Evolutionary conservation across 2,329 filamentous ascomycete species (phyloP).

Genomic region (Coniochaeta hoffmannii): DNA sequence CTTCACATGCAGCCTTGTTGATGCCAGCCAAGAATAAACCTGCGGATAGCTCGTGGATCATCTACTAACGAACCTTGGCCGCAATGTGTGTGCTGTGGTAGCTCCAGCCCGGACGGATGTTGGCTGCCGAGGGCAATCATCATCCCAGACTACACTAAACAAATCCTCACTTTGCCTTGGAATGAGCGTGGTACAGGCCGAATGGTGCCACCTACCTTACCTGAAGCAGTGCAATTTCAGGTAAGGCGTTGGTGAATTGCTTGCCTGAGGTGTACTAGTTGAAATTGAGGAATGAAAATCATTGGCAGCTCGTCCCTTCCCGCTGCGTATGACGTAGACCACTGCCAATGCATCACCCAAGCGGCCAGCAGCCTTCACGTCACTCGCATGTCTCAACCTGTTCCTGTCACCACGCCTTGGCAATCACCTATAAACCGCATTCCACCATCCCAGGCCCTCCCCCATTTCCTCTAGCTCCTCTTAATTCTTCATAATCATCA

Average conservation of each 20-base stretch:
- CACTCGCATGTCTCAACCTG: neutral
- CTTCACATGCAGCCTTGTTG: neutral
- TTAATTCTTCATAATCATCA: constrained; percentile 1
- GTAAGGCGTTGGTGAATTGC: neutral
- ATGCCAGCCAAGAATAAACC: neutral
- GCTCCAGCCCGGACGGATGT: neutral
- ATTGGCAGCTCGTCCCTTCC: neutral
- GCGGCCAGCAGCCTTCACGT: constrained; percentile 1
- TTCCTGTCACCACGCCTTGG: neutral
- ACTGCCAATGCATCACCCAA: neutral
- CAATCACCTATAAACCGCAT: constrained; percentile 1
- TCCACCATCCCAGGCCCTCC: neutral
- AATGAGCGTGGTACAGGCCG: neutral
- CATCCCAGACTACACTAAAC: neutral
- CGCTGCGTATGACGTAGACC: neutral
- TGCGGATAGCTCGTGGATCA: neutral
- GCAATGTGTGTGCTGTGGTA: too few relatives aligned
- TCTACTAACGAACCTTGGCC: neutral
- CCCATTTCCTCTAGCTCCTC: neutral
- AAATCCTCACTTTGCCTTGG: neutral
- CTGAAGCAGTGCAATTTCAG: neutral
- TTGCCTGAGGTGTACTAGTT: neutral
- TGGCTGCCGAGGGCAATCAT: neutral
- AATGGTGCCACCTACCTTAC: neutral
- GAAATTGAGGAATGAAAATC: neutral